Base-by-base conservation (phyloP, 2,329 filamentous ascomycete genomes). In the Scedosporium apiospermum region DNA sequence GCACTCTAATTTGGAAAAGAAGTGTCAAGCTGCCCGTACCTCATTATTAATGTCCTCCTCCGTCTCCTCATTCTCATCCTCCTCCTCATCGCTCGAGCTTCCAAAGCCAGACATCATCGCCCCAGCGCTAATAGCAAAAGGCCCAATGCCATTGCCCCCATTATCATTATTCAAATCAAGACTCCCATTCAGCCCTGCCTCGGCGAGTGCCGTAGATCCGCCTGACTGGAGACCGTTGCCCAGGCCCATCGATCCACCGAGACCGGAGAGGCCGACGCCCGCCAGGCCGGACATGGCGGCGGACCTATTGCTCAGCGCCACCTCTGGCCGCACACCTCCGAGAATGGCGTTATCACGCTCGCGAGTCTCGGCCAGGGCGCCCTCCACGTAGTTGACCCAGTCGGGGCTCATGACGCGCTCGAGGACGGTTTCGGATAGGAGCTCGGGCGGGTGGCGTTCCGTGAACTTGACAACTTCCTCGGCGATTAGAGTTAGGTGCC, bases 381-480 rank as follows among this genome's bases (percentile, higher is more conserved):
- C 90, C 72, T 98, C 93, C 46, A 98, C 93, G 70, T 98, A 99
- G 68, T 90, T 88, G 69, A 95, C 89, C 95, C 95, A 99, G 64
- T 92, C 88, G 61, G 88, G 87, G 70, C 91, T 89, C 80, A 95
- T 90, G 58, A 98, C 91, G 68, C 89, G 91, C 68, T 96, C 90
- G 67, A 96, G 81, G 2, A 99, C 91, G 12, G 83, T 82, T 65
- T 91, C 88, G 0, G 92, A 95, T 9, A 98, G 81, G 21, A 93
- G 79, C 75, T 98, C 93, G 0, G 92, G 89, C 3, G 93, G 89
- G 73, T 97, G 91, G 62, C 95, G 87, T 75, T 97, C 95, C 42
- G 92, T 96, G 71, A 99, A 98, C 75, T 98, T 99, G 71, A 98
- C 92, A 18, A 99, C 95, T 75, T 99, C 95, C 75, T 99, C 95